Conservation (phyloP, 495 filamentous ascomycete genomes). For the Penicillium cosmopolitanum region DNA sequence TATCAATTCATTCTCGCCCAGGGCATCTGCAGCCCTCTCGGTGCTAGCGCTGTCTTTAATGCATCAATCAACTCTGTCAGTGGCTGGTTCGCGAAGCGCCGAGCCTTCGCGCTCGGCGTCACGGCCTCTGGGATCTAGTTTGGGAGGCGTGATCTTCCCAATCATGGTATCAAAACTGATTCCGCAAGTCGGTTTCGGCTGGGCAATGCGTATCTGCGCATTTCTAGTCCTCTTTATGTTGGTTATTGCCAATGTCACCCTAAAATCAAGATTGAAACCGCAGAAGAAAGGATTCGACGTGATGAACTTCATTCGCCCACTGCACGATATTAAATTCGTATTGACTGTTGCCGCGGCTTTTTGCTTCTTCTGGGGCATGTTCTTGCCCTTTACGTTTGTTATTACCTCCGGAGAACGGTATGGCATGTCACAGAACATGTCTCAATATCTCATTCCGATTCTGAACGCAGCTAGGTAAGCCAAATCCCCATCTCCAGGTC, state of each 20-base stretch:
- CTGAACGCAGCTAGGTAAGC: slow-evolving; percentile 69
- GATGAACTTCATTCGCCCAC: slow-evolving; percentile 59
- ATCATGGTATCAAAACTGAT: slow-evolving; percentile 74
- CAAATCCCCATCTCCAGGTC: slow-evolving; percentile 2
- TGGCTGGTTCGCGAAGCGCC: slow-evolving; percentile 69
- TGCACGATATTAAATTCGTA: slow-evolving; percentile 60
- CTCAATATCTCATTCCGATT: slow-evolving; percentile 70
- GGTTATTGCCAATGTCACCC: slow-evolving; percentile 61
- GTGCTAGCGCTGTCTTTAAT: slow-evolving; percentile 66
- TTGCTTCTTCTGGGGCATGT: slow-evolving; percentile 72
- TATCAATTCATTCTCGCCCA: slow-evolving; percentile 51
- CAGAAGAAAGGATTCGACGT: slow-evolving; percentile 54
- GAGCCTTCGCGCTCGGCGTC: slow-evolving; percentile 71
- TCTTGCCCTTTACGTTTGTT: slow-evolving; percentile 75
- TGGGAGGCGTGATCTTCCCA: slow-evolving; percentile 55
- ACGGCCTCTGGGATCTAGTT: slow-evolving; percentile 66
- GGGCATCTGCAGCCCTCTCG: slow-evolving; percentile 50
- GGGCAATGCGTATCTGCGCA: slow-evolving; percentile 71
- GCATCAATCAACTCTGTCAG: slow-evolving; percentile 58
- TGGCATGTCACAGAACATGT: slow-evolving; percentile 62
- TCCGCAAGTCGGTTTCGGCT: slow-evolving; percentile 65
- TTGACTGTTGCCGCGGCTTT: slow-evolving; percentile 56
- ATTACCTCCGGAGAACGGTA: slow-evolving; percentile 58
- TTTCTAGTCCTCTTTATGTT: slow-evolving; percentile 72
- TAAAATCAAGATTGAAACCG: slow-evolving; percentile 67